These are phyloP conservation scores for Sugiyamaella xylanicola DNA, from an alignment of 1,139 yeast genomes.

Conservation along the genomic window DNA sequence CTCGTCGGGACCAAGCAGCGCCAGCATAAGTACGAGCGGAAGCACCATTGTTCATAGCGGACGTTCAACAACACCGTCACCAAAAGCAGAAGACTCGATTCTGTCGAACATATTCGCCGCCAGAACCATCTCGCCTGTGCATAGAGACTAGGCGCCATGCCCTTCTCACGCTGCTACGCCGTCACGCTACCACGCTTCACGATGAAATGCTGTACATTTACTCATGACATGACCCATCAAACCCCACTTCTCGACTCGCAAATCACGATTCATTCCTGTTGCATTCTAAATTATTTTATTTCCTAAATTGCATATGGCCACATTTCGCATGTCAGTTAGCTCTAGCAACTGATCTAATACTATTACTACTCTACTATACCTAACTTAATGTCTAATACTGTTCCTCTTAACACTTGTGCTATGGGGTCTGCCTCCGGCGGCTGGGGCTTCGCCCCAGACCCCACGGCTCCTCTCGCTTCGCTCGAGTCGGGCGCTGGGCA, in stretches of 20 bases:
- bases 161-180: too few relatives aligned
- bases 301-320: conserved; percentile 15
- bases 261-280: background rate
- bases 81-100: conserved; percentile 22
- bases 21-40: conserved; percentile 19
- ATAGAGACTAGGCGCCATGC: conserved; percentile 23
- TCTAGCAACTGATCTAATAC: conserved; percentile 13
- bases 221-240: too few relatives aligned
- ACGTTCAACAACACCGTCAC: conserved; percentile 25
- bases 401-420: background rate
- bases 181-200: background rate
- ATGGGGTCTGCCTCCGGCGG: conserved; percentile 1
- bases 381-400: conserved; percentile 16
- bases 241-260: background rate
- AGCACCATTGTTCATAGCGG: conserved; percentile 15
- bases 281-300: background rate
- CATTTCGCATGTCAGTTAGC: conserved; percentile 18
- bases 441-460: conserved; percentile 1
- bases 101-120: conserved; percentile 20
- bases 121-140: conserved; percentile 22
- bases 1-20: conserved; percentile 21
- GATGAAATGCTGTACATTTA: background rate
- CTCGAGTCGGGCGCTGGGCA: background rate
- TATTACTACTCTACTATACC: conserved; percentile 2
- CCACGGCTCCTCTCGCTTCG: background rate